Evolutionary conservation across 176 grass and related monocot genomes (phyloP), one percentile per base, ranked within the genome.

Genomic region (Oryza australiensis): DNA sequence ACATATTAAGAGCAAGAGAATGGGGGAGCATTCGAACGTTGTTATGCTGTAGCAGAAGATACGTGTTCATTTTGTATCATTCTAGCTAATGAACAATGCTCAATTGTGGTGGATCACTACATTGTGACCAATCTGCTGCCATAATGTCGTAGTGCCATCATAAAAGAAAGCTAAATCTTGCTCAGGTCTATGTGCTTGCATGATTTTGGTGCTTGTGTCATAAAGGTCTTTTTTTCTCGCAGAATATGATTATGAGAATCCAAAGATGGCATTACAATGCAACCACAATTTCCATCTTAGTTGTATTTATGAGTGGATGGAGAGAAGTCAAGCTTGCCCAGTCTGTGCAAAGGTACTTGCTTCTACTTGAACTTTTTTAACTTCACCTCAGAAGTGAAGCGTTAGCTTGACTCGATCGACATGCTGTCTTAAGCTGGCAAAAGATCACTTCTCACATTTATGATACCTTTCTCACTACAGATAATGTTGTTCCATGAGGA

Each of bases 221-320:
- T 62, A 18, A 37, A 24, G 20, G 20, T 24, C 29, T 42, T 76
- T 15, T 65, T 71, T 1, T 24, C 22, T 67, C 20, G 9, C 85
- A 95, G 93, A 96, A 55, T 96, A 93, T 59, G 40, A 85, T 68
- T 68, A 41, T 20, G 90, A 91, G 72, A 93, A 96, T 46, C 93
- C 93, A 2, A 88, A 82, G 70, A 80, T 80, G 60, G 65, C 29
- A 75, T 72, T 96, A 81, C 86, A 96, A 30, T 96, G 93, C 86
- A 86, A 84, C 64, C 93, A 96, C 84, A 41, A 77, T 89, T 96
- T 88, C 71, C 93, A 96, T 73, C 88, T 93, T 76, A 37, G 93
- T 73, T 96, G 93, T 82, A 93, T 93, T 84, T 92, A 82, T 5
- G 93, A 96, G 76, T 96, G 93, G 93, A 96, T 93, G 93, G 93